Evolutionary conservation across 495 filamentous ascomycete genomes (phyloP).

Genomic region (Penicillium robsamsonii): DNA sequence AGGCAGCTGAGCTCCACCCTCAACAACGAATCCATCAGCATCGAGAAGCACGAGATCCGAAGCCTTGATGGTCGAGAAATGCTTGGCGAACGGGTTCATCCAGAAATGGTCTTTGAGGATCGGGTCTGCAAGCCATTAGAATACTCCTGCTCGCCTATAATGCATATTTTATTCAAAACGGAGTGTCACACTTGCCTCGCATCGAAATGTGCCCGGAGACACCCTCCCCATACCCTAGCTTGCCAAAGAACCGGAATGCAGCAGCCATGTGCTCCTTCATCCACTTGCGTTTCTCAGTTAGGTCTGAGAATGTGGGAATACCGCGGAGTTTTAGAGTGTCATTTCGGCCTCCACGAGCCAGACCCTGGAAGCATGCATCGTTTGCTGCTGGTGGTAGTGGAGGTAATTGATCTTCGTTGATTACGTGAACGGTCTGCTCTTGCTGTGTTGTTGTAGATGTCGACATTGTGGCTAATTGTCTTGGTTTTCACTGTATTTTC

Average conservation of each 20-base stretch:
- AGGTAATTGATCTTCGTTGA: conserved; percentile 22
- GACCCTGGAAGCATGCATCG: conserved; percentile 37
- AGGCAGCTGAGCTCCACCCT: conserved; percentile 49
- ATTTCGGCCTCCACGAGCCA: conserved; percentile 39
- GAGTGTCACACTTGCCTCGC: conserved; percentile 28
- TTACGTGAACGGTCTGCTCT: conserved; percentile 20
- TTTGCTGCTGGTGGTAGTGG: conserved; percentile 25
- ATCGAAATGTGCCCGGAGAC: conserved; percentile 64
- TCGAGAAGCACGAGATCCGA: conserved; percentile 53
- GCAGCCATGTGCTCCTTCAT: conserved; percentile 70
- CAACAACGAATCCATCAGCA: conserved; percentile 46
- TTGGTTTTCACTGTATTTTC: neutral
- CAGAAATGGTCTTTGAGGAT: conserved; percentile 61
- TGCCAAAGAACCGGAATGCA: conserved; percentile 70
- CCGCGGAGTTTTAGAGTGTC: conserved; percentile 49
- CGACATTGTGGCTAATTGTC: conserved; percentile 16
- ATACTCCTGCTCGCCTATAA: neutral
- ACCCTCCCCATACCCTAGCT: conserved; percentile 67
- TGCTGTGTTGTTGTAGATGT: conserved; percentile 24
- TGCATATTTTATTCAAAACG: neutral
- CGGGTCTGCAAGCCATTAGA: conserved; percentile 27
- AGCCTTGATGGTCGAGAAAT: conserved; percentile 54
- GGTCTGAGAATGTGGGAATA: conserved; percentile 58
- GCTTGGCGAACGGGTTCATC: conserved; percentile 62
- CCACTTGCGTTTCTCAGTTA: conserved; percentile 61